Percentiles rank a stretch among this genome's conserved stretches.
These are phyloP conservation scores for Myriosclerotinia duriaeana DNA, from an alignment of 2,329 filamentous ascomycete genomes.

Conservation along the genomic window DNA sequence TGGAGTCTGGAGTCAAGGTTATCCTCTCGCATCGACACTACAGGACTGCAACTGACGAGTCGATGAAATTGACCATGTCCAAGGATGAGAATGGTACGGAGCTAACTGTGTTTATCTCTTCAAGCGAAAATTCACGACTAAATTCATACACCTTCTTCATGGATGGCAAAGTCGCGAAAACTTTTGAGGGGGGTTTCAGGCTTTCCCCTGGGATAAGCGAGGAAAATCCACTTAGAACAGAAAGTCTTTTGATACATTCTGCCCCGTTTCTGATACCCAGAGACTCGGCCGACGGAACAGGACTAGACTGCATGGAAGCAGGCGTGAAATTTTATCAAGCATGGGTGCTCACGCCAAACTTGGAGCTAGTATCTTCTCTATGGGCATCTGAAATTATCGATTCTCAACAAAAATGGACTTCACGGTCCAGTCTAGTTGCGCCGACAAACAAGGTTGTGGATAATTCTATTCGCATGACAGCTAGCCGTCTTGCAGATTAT, in stretches of 20 bases:
- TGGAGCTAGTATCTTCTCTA: slow-evolving; percentile 47
- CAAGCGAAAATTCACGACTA: slow-evolving; percentile 31
- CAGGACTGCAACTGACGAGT: slow-evolving; percentile 43
- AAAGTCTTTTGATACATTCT: slow-evolving; percentile 5
- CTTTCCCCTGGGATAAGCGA: slow-evolving; percentile 21
- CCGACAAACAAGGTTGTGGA: slow-evolving; percentile 26
- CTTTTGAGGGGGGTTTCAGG: slow-evolving; percentile 32
- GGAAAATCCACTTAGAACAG: background rate
- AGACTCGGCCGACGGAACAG: slow-evolving; percentile 20
- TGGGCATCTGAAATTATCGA: slow-evolving; percentile 30
- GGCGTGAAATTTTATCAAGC: slow-evolving; percentile 50
- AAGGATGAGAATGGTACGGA: slow-evolving; percentile 32
- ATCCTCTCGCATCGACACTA: slow-evolving; percentile 50
- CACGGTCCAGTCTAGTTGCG: slow-evolving; percentile 19
- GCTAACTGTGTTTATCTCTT: slow-evolving; percentile 31
- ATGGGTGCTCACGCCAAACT: slow-evolving; percentile 45
- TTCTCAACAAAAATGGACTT: background rate
- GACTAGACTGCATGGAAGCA: slow-evolving; percentile 39
- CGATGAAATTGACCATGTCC: slow-evolving; percentile 44
- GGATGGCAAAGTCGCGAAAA: slow-evolving; percentile 21
- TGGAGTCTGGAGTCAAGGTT: slow-evolving; percentile 34
- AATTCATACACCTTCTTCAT: slow-evolving; percentile 37
- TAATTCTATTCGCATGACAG: slow-evolving; percentile 15
- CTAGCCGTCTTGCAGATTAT: slow-evolving; percentile 27
- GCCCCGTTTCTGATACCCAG: slow-evolving; percentile 5